Evolutionary conservation across 768 basidiomycete species (phyloP), one percentile per base, ranked within the genome.

Genomic region (Rhizopogon salebrosus): DNA sequence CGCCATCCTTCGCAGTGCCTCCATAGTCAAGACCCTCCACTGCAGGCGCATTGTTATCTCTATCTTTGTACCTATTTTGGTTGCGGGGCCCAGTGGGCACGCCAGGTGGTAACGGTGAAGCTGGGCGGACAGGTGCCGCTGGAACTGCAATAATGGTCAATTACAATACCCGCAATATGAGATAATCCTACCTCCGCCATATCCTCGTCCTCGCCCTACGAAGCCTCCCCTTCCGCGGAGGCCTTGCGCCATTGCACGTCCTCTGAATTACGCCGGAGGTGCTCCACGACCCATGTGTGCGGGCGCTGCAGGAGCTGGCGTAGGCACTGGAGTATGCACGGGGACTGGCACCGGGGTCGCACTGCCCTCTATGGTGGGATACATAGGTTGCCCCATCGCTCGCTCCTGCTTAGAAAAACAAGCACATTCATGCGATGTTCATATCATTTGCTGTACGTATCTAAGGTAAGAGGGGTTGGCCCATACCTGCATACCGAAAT

Each of bases 11-110:
- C 51, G 68, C 73, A 24, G 62, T 78, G 40, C 84, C 89, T 2
- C 89, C 90, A 59, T 93, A 93, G 64, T 93, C 91, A 61, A 93
- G 68, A n/a, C 91, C 90, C 63, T 92, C 90, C 11, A 90, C 88
- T 24, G 89, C 89, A 54, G 89, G 86, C 1, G 88, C 87, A 62
- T 89, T 89, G 14, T 82, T 84, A 62, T 92, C 90, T 38, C 89
- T 78, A 66, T 93, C 91, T 74, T 92, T 92, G 72, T 93, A 92
- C 64, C 90, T 90, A 64, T 89, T 89, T 67, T 89, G 87, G 65
- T 92, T 92, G 40, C 91, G 77, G 11, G 91, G 91, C 1, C 91
- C 91, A 0, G 91, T 93, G 1, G 91, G 91, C 18, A 93, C 91
- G 54, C 85, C 85, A 13, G 91, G 89, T 1, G 91, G 91, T 1